These are phyloP conservation scores for Nidula microcarpa DNA, from an alignment of 768 basidiomycete genomes.

Conservation along the genomic window DNA sequence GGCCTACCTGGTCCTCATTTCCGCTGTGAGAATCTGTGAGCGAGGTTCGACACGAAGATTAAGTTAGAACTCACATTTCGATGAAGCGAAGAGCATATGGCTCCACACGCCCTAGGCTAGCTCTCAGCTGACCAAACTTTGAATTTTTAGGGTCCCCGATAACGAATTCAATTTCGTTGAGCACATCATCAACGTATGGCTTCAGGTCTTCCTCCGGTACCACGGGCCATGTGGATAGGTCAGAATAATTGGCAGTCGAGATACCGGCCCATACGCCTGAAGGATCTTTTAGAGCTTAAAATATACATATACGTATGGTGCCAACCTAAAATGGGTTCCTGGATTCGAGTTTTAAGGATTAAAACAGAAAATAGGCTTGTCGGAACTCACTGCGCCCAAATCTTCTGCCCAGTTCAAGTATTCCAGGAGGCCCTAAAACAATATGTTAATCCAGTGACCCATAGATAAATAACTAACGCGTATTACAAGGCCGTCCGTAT, in stretches of 20 bases:
- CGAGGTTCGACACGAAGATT: neutral
- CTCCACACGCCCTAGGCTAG: slow-evolving; percentile 49
- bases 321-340: neutral
- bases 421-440: slow-evolving; percentile 30
- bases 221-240: slow-evolving; percentile 29
- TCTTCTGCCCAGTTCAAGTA: slow-evolving; percentile 41
- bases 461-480: neutral
- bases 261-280: slow-evolving; percentile 22
- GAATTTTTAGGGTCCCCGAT: slow-evolving; percentile 45
- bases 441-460: neutral
- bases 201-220: slow-evolving; percentile 28
- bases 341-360: neutral
- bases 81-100: slow-evolving; percentile 47
- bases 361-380: neutral
- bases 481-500: slow-evolving; percentile 49
- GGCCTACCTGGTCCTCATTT: slow-evolving; percentile 24
- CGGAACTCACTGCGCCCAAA: slow-evolving; percentile 21
- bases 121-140: slow-evolving; percentile 34
- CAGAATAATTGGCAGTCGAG: slow-evolving; percentile 27
- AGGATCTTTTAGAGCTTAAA: neutral
- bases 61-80: slow-evolving; percentile 37
- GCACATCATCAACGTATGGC: slow-evolving; percentile 28
- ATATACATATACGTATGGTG: neutral
- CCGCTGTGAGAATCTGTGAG: slow-evolving; percentile 14
- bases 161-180: slow-evolving; percentile 50